Base-by-base conservation (phyloP, 2,329 filamentous ascomycete genomes). In the Fusarium brevicatenulatum region DNA sequence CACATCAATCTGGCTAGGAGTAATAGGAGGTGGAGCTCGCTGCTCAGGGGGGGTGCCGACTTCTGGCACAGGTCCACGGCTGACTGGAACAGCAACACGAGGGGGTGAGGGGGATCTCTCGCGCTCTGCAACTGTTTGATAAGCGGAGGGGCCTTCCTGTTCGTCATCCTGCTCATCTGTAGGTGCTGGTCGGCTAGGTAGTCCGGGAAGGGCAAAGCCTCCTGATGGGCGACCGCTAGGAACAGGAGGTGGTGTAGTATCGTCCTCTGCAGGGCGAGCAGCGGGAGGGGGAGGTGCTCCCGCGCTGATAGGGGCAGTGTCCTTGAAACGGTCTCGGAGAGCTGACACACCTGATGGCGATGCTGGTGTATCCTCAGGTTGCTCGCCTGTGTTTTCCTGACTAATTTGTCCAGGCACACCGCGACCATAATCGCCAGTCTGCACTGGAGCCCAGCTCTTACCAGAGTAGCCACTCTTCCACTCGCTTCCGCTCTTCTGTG, bases 381-480 rank as follows among this genome's bases (percentile, higher is more conserved):
- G 83, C 42, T 83, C 86, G 39, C 91, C 93, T 7, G 92, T 93
- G 70, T 88, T 87, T 78, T 95, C 91, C 67, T 89, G 86, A 67
- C 80, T 82, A 53, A 85, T 78, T 32, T 81, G 79, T 28, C 86
- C 86, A 40, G 85, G 70, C 13, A 87, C 85, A 66, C 90, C 90
- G 63, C 91, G 91, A 23, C 92, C 91, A 63, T 89, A 87, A 15
- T 89, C 89, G 30, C 81, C 70, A 16, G 92, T 94, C 77, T 95
- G 90, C 36, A 98, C 94, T 7, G 95, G 85, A 32, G 90, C 94
- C 95, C 95, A 98, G 39, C 90, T 92, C 86, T 97, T 98, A 70
- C 95, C 95, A 54, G 87, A 86, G 80, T 98, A 98, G 23, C 94
- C 93, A 81, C 95, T 97, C 87, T 95, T 95, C 95, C 95, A 98